phyloP scores from a whole-genome alignment of 2,329 filamentous ascomycete species.

The Pseudogymnoascus sp. region DNA sequence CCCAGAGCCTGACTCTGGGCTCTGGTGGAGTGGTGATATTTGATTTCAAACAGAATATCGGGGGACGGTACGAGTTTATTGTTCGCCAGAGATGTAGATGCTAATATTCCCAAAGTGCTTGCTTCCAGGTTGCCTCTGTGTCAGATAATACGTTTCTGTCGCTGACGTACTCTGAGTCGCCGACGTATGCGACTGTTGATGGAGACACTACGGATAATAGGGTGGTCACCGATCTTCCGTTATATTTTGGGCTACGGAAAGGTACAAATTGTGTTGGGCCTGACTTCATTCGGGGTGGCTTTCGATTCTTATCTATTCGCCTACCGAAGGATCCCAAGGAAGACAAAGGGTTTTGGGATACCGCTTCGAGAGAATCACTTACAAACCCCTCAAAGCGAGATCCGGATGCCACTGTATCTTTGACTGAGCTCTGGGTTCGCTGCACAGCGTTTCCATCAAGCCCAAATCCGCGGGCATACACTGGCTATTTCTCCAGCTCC shows the following conservation, averaged over 20 bases:
- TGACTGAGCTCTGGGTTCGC: slow-evolving; percentile 32
- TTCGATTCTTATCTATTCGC: slow-evolving; percentile 34
- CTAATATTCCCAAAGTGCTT: slow-evolving; percentile 24
- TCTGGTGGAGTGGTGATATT: slow-evolving; percentile 31
- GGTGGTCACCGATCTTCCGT: slow-evolving; percentile 27
- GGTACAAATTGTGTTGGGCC: slow-evolving; percentile 29
- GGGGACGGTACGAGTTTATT: slow-evolving; percentile 29
- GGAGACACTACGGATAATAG: slow-evolving; percentile 31
- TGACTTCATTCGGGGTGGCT: slow-evolving; percentile 32
- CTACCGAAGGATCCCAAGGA: slow-evolving; percentile 23
- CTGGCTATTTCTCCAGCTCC: slow-evolving; percentile 45
- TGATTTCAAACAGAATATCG: slow-evolving; percentile 35
- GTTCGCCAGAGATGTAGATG: background rate
- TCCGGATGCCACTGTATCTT: slow-evolving; percentile 19
- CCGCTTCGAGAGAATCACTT: slow-evolving; percentile 14
- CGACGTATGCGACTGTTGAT: slow-evolving; percentile 28
- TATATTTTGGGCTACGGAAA: slow-evolving; percentile 26
- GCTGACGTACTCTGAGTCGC: slow-evolving; percentile 32
- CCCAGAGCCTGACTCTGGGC: slow-evolving; percentile 14
- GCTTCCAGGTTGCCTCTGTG: slow-evolving; percentile 27
- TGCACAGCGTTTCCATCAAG: slow-evolving; percentile 35
- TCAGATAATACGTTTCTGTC: slow-evolving; percentile 27
- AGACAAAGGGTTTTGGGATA: slow-evolving; percentile 18
- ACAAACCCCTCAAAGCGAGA: slow-evolving; percentile 10
- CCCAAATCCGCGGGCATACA: slow-evolving; percentile 44